Conservation (phyloP, 83 land plant genomes). For the Picea engelmannii region DNA sequence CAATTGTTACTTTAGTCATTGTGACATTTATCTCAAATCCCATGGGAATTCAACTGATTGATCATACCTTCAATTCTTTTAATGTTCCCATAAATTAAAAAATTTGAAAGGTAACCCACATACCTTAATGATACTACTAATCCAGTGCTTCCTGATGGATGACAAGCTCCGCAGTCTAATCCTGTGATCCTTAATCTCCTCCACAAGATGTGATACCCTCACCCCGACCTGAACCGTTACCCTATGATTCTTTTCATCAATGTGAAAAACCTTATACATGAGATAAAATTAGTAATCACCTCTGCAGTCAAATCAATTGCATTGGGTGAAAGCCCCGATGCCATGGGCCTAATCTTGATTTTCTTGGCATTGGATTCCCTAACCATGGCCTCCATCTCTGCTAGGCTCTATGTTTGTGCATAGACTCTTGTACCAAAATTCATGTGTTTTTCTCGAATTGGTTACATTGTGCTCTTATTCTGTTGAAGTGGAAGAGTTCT, state of each 20-base stretch:
- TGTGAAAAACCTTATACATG: slow-evolving; percentile 89
- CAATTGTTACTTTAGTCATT: too few species aligned
- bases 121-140: slow-evolving; percentile 97
- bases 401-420: slow-evolving; percentile 76
- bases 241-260: slow-evolving; percentile 69
- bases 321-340: slow-evolving; percentile 98
- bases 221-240: slow-evolving; percentile 92
- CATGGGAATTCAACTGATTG: too few species aligned
- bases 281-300: slow-evolving; percentile 93
- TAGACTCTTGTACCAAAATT: slow-evolving; percentile 72
- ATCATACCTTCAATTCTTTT: too few species aligned
- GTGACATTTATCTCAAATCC: too few species aligned
- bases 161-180: slow-evolving; percentile 94
- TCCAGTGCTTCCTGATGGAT: slow-evolving; percentile 94
- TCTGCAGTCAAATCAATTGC: slow-evolving; percentile 68
- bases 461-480: slow-evolving; percentile 58
- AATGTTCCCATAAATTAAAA: too few species aligned
- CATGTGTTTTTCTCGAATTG: slow-evolving; percentile 99
- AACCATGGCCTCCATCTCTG: slow-evolving; percentile 69
- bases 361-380: slow-evolving; percentile 52
- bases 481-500: slow-evolving; percentile 27
- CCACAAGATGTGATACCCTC: slow-evolving; percentile 89
- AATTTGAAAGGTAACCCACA: neutral
- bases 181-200: slow-evolving; percentile 75
- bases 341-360: slow-evolving; percentile 82